Conservation (phyloP, 1,284 basidiomycete species). For the Boletus holoroseus region DNA sequence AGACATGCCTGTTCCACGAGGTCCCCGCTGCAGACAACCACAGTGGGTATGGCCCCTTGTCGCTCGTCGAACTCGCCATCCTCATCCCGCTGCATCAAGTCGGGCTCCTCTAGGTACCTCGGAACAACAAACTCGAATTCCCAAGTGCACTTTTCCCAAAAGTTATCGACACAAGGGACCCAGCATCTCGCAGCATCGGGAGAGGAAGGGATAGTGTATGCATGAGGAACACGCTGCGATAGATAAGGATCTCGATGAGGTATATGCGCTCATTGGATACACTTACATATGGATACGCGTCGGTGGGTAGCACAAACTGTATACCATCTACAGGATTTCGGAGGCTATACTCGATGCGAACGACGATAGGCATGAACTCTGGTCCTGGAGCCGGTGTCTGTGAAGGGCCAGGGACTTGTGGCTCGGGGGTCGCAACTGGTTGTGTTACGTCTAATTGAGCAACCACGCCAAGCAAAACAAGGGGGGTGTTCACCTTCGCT, state of each 20-base stretch:
- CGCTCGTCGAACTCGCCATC: conserved; percentile 49
- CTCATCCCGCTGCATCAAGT: conserved; percentile 42
- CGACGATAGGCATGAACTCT: conserved; percentile 74
- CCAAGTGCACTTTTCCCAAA: conserved; percentile 98
- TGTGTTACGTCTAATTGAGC: conserved; percentile 9
- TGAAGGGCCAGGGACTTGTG: conserved; percentile 58
- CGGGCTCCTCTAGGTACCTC: conserved; percentile 70
- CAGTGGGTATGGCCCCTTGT: conserved; percentile 64
- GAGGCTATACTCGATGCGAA: conserved; percentile 78
- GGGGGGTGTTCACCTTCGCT: conserved; percentile 44
- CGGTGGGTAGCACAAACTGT: conserved; percentile 77
- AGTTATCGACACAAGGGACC: conserved; percentile 93
- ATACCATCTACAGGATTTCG: conserved; percentile 81
- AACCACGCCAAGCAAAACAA: background rate
- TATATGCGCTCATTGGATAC: conserved; percentile 3
- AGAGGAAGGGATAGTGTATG: conserved; percentile 85
- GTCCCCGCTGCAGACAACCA: conserved; percentile 93
- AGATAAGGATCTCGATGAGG: conserved; percentile 24
- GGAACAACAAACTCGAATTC: conserved; percentile 97
- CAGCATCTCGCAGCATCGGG: conserved; percentile 91
- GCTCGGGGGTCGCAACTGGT: conserved; percentile 70
- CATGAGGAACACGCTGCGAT: conserved; percentile 81
- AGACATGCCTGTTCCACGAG: conserved; percentile 79
- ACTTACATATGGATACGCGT: conserved; percentile 80
- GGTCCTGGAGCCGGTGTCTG: conserved; percentile 42